Evolutionary conservation across 352 stramenopile genomes (phyloP).

Genomic region (Elongisporangium undulatum): DNA sequence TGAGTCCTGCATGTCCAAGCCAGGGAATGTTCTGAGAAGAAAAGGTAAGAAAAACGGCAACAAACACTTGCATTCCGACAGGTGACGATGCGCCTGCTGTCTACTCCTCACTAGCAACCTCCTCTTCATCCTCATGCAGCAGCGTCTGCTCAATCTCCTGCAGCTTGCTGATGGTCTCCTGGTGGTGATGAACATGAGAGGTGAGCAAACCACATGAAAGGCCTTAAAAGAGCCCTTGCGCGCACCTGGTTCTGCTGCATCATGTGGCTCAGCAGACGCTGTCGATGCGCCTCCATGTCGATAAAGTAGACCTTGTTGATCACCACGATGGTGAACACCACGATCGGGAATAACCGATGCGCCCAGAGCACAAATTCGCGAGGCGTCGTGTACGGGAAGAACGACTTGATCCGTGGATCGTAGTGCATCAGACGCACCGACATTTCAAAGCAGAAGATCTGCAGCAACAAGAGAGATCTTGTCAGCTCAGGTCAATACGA

Average conservation of each 20-base stretch:
- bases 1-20: background rate
- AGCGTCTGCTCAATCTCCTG: conserved; percentile 15
- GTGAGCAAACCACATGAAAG: background rate
- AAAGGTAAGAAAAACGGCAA: background rate
- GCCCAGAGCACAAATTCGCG: conserved; percentile 54
- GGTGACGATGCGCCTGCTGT: background rate
- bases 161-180: conserved; percentile 28
- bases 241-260: conserved; percentile 45
- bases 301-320: conserved; percentile 56
- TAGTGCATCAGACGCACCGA: conserved; percentile 47
- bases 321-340: conserved; percentile 30
- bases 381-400: conserved; percentile 48
- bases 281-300: conserved; percentile 55
- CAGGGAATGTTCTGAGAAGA: background rate
- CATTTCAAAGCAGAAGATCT: conserved; percentile 56
- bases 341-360: conserved; percentile 48
- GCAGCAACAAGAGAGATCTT: background rate
- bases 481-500: background rate
- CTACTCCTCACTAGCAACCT: background rate
- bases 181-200: background rate
- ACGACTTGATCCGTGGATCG: conserved; percentile 37
- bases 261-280: conserved; percentile 40
- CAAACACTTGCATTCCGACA: background rate
- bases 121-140: conserved; percentile 11
- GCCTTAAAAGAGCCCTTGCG: background rate